Evolutionary conservation across 176 grass and related monocot species (phyloP).

Genomic region (sorghum (Sorghum bicolor)): DNA sequence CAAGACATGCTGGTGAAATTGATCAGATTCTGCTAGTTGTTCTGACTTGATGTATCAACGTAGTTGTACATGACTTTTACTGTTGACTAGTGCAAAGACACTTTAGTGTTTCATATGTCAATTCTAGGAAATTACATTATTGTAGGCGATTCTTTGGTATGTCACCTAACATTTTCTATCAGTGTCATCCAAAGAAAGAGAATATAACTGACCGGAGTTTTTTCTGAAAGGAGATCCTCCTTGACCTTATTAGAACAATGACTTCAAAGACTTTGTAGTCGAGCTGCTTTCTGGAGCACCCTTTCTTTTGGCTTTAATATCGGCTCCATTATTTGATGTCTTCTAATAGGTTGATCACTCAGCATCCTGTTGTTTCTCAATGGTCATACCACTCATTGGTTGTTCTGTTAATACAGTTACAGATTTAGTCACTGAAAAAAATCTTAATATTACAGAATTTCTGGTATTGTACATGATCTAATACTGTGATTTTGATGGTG

Average conservation of each 20-base stretch:
- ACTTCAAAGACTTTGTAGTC: background rate
- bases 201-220: background rate
- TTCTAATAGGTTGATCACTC: background rate
- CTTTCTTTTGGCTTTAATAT: background rate
- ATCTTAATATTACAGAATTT: background rate
- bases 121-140: background rate
- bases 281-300: too few species aligned
- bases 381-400: background rate
- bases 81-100: background rate
- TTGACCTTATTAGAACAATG: background rate
- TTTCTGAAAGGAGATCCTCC: background rate
- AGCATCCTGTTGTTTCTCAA: background rate
- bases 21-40: background rate
- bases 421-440: background rate
- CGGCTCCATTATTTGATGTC: background rate
- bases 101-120: background rate
- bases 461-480: background rate
- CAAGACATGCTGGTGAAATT: background rate
- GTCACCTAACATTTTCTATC: conserved; percentile 7
- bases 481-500: background rate
- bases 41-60: background rate
- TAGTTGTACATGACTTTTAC: background rate
- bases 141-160: background rate
- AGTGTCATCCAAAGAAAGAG: background rate
- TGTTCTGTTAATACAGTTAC: background rate